Evolutionary conservation across 768 basidiomycete genomes (phyloP), one percentile per base, ranked within the genome.

Genomic region (Kwoniella bestiolae): DNA sequence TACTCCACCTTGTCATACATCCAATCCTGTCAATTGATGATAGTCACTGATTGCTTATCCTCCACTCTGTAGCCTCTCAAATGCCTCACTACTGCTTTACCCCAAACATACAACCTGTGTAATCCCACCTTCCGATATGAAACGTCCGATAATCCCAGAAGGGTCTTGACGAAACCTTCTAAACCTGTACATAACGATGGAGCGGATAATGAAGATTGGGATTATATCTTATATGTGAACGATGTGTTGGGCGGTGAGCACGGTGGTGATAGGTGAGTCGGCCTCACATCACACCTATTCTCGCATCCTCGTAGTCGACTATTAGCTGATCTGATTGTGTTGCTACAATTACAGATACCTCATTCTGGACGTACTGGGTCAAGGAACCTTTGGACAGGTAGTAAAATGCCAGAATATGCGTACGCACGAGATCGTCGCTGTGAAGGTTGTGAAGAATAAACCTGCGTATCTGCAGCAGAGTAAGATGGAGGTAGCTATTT

Each of bases 391-490:
- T 74, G 96, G 96, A 8, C 96, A 99, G 81, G 96, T 99, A 32
- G 96, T 98, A 74, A 99, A 99, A 81, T 99, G 96, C 79, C 96
- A 98, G 81, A 98, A 99, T 79, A 94, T 97, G 90, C 93, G 94
- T 84, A 96, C 92, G 31, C 94, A 98, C 82, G 95, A 97, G 79
- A 92, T 98, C 60, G 93, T 96, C 47, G 96, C 96, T 25, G 96
- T 99, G 67, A 99, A 98, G 82, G 96, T 99, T 7, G 93, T 99
- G 71, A 99, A 99, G 85, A 99, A 99, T 82, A 99, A 98, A 82
- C 96, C 95, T 5, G 96, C 96, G 0, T 99, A 99, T 84, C 94
- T 96, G 82, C 97, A 98, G 79, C 96, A 99, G 83, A 92, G 91
- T 81, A 97, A 96, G 91, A 99, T 99, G 96, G 96, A 99, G 82